Conservation (phyloP, 1,284 basidiomycete genomes). For the Ceratobasidium sp. region DNA sequence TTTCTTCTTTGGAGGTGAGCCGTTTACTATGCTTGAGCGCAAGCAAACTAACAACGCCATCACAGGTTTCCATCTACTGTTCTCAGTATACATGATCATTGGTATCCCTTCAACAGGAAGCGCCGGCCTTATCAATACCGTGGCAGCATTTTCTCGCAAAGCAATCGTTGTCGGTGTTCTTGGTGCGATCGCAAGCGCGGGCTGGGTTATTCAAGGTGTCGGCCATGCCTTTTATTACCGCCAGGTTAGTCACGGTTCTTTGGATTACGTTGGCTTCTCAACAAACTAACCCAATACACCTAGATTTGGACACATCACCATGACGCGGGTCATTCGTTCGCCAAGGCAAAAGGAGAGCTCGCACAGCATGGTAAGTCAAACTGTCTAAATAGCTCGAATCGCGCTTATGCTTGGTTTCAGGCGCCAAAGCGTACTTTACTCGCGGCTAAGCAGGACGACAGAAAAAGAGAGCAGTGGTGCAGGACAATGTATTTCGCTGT, state of each 20-base stretch:
- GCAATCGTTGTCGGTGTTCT: constrained; percentile 80
- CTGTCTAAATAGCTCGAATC: neutral
- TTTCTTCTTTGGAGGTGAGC: constrained; percentile 86
- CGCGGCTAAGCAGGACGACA: constrained; percentile 63
- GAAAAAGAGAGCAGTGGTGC: neutral
- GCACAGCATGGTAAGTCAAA: constrained; percentile 71
- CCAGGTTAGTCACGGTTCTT: constrained; percentile 61
- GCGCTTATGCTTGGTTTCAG: constrained; percentile 6
- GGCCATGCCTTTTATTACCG: constrained; percentile 87
- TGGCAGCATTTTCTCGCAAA: constrained; percentile 74
- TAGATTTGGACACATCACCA: constrained; percentile 88
- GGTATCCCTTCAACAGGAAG: constrained; percentile 89
- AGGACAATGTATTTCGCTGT: neutral
- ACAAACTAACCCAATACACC: constrained; percentile 45
- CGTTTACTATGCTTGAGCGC: neutral
- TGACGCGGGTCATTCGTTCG: constrained; percentile 83
- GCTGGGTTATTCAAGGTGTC: constrained; percentile 87
- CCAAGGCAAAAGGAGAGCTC: constrained; percentile 80
- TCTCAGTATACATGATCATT: constrained; percentile 89
- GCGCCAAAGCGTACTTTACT: constrained; percentile 85
- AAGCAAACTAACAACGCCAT: neutral
- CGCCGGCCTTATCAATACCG: constrained; percentile 94
- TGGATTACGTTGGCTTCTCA: constrained; percentile 38
- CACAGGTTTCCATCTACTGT: constrained; percentile 80
- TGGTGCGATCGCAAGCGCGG: constrained; percentile 80